phyloP scores from a whole-genome alignment of 2,329 filamentous ascomycete genomes.

The Didymella exigua region DNA sequence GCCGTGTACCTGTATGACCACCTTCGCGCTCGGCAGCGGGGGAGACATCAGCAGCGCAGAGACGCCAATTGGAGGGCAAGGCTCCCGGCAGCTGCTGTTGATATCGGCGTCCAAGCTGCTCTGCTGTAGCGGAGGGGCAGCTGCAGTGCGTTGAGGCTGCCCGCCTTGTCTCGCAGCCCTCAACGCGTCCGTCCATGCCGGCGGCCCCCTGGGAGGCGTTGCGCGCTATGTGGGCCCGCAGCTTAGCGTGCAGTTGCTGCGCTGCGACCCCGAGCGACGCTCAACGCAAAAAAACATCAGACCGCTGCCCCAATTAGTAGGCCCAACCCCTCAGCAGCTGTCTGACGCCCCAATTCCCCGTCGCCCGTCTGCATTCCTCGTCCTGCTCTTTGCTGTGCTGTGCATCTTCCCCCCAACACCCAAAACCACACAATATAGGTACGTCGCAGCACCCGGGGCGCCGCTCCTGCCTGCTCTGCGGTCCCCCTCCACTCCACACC shows the following conservation, averaged over 20 bases:
- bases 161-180: not conserved
- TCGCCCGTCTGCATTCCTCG: constrained; percentile 10
- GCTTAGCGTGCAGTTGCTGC: constrained; percentile 30
- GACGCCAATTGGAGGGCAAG: not conserved
- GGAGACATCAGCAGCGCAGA: not conserved
- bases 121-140: not conserved
- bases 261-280: constrained; percentile 37
- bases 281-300: constrained; percentile 45
- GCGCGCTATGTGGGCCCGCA: constrained; percentile 9
- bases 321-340: constrained; percentile 24
- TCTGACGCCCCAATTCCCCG: constrained; percentile 27
- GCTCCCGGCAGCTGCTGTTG: constrained; percentile 1
- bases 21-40: constrained; percentile 7
- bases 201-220: constrained; percentile 5
- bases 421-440: constrained; percentile 40
- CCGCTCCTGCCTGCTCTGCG: constrained; percentile 18
- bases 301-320: constrained; percentile 34
- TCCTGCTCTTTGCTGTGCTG: constrained; percentile 3
- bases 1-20: constrained; percentile 8
- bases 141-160: not conserved
- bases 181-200: not conserved
- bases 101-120: constrained; percentile 4
- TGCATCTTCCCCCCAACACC: constrained; percentile 13
- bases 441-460: constrained; percentile 31
- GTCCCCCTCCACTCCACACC: constrained; percentile 30